Percentiles rank a stretch among this genome's conserved stretches.
phyloP scores from a whole-genome alignment of 306 rosid genomes.

The Quercus robur region DNA sequence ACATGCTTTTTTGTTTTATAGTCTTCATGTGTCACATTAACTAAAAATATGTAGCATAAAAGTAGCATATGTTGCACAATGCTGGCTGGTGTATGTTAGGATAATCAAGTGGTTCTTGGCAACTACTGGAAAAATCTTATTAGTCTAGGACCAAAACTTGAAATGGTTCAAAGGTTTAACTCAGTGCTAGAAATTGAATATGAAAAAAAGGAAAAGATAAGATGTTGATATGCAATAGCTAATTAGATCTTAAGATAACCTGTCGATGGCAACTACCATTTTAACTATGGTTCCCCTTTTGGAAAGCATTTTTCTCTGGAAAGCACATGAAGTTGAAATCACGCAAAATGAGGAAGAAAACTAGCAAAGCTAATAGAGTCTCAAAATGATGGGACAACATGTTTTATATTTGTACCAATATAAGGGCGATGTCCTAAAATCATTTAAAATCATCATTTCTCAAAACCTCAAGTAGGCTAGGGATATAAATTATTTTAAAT shows the following conservation, averaged over 20 bases:
- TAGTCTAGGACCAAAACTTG: not conserved
- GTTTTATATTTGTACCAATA: not conserved
- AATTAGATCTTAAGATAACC: not conserved
- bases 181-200: not conserved
- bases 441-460: not conserved
- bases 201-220: not conserved
- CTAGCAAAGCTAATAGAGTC: not conserved
- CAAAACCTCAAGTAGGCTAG: not conserved
- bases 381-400: not conserved
- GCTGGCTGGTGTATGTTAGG: not conserved
- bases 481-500: too few relatives aligned
- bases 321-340: not conserved
- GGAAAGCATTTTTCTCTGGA: not conserved
- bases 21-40: too few relatives aligned
- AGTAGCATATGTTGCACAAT: not conserved
- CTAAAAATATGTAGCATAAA: not conserved
- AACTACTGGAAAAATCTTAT: not conserved
- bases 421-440: not conserved
- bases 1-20: not conserved
- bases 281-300: not conserved
- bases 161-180: not conserved
- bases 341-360: not conserved
- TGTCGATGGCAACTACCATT: not conserved
- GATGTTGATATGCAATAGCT: not conserved
- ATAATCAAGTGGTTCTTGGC: not conserved